Base-by-base conservation (phyloP, 2,329 filamentous ascomycete genomes). In the Plenodomus lindquistii region DNA sequence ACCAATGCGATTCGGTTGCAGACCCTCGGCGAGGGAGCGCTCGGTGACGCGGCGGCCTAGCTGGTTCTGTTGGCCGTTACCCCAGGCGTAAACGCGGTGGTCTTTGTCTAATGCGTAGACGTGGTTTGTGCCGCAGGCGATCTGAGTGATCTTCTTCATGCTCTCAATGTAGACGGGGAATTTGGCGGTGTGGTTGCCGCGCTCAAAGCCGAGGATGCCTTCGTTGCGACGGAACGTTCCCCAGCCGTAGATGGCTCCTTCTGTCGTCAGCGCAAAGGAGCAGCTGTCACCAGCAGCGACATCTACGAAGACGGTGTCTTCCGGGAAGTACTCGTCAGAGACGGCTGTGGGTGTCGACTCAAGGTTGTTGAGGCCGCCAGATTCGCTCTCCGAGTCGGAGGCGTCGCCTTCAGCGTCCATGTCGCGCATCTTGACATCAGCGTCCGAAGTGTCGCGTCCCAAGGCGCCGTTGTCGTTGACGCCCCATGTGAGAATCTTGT, bases 401-500 rank as follows among this genome's bases (percentile, higher is more conserved):
- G 70, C 69, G 3, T 57, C 59, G 17, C 83, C 82, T 46, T 82
- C 71, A 11, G 73, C 76, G 35, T 78, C 76, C 41, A 81, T 75
- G 48, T 82, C 79, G 55, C 76, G 77, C 62, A 80, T 72, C 44
- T 84, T 84, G 40, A 86, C 86, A 2, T 86, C 82, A 4, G 54
- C 67, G 80, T 85, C 87, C 11, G 75, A 75, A 2, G 88, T 92
- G 66, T 89, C 82, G 65, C 90, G 81, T 36, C 90, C 90, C 31
- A 95, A 80, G 8, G 90, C 88, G 54, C 88, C 87, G 65, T 91
- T 85, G 66, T 95, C 90, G 67, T 94, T 94, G 60, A 94, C 89
- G 44, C 90, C 90, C 90, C 90, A 95, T 21, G 88, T 91, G 44
- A 91, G 76, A 59, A 95, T 88, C 74, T 85, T 86, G 77, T 91